These are phyloP conservation scores for Keithomyces neogunnii DNA, from an alignment of 2,329 filamentous ascomycete genomes.

Conservation along the genomic window DNA sequence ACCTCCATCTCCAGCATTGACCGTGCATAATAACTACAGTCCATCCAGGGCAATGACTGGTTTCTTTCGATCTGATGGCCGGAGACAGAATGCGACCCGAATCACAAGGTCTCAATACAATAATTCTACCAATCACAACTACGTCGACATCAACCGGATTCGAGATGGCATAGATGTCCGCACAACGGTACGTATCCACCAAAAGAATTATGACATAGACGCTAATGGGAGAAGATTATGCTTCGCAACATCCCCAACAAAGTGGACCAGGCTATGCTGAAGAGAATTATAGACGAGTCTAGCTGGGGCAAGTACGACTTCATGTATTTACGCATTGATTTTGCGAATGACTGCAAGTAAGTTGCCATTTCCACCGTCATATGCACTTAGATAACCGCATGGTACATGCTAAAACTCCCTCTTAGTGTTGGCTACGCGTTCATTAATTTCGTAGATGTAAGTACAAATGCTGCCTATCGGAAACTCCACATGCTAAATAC, in stretches of 20 bases:
- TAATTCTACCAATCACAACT: conserved; percentile 45
- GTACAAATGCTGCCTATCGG: conserved; percentile 18
- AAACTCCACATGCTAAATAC: conserved; percentile 8
- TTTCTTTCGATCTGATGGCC: conserved; percentile 28
- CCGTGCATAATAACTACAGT: conserved; percentile 27
- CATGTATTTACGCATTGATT: conserved; percentile 88
- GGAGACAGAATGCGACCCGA: conserved; percentile 41
- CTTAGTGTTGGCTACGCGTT: conserved; percentile 89
- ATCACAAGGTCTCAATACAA: conserved; percentile 37
- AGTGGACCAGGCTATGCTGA: conserved; percentile 68
- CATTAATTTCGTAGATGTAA: conserved; percentile 82
- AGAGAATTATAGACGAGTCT: conserved; percentile 68
- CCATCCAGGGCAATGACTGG: conserved; percentile 28
- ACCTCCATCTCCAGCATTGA: conserved; percentile 25
- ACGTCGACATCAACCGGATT: conserved; percentile 54
- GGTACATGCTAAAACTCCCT: neutral
- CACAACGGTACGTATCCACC: conserved; percentile 55
- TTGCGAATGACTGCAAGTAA: conserved; percentile 75
- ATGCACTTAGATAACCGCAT: neutral
- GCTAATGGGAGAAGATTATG: conserved; percentile 60
- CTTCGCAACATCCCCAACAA: conserved; percentile 91
- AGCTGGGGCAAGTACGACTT: conserved; percentile 86
- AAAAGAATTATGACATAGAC: neutral
- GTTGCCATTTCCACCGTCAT: conserved; percentile 21
- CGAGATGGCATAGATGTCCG: conserved; percentile 61